Evolutionary conservation across 306 rosid species (phyloP), one percentile per base, ranked within the genome.

Genomic region (Rosa persica): DNA sequence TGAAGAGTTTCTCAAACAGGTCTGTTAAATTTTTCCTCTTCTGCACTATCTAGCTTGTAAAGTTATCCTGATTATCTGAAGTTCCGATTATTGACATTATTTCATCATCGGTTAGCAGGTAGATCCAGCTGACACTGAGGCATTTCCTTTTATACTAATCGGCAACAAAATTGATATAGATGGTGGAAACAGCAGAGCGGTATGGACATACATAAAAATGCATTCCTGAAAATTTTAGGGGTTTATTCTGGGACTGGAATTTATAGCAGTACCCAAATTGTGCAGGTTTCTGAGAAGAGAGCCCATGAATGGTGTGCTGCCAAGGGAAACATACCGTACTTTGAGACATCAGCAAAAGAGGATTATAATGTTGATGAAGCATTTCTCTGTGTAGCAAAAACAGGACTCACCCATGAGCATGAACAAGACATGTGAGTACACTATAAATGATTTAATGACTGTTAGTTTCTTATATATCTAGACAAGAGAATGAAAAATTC

Each of bases 1-100:
- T 71, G 95, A 89, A 22, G 97, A 92, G 57, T 94, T 94, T 84
- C 90, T 92, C 78, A 90, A 85, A 75, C 97, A 92, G 95, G 98
- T 94, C 4, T 82, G 75, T 67, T 23, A 23, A 67, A 75, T 57
- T 75, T 16, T 30, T 54, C 42, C 49, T 8, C 12, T 12, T 52
- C n/a, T 61, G 22, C 42, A 13, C 43, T 30, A 30, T 27, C 68
- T 30, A 30, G 42, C 68, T 13, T 30, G 68, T 15, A 13, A 30
- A 62, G 42, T 5, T 30, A 12, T 78, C 22, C 40, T 76, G 5
- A 15, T 76, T 78, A 30, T 13, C 62, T 55, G 25, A 54, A 54
- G 25, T 17, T 71, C 36, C 42, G 25, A 57, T 58, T 72, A 58
- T 72, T 73, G 46, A 62, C 23, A 40, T 23, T 62, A 2, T 23